phyloP scores from a whole-genome alignment of 495 filamentous ascomycete genomes.

The Parathielavia appendiculata region DNA sequence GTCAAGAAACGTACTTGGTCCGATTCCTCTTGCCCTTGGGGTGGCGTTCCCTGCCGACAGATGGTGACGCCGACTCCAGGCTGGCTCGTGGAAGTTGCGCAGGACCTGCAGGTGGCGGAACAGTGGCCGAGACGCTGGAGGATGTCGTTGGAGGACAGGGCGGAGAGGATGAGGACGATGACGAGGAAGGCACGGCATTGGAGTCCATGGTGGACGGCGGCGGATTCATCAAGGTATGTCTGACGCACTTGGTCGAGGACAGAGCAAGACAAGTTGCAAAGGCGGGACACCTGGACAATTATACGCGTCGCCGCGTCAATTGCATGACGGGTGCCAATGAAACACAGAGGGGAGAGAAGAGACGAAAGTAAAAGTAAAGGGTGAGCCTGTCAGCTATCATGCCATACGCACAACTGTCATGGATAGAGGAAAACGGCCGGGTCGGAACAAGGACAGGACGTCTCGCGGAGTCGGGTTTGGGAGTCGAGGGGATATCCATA shows the following conservation, averaged over 20 bases:
- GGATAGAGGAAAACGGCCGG: background rate
- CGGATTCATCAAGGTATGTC: background rate
- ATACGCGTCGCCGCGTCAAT: background rate
- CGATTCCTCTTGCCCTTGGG: constrained; percentile 52
- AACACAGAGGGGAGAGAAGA: background rate
- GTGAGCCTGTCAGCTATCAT: background rate
- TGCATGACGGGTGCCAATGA: background rate
- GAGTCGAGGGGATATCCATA: background rate
- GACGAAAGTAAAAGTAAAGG: background rate
- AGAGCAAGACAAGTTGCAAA: background rate
- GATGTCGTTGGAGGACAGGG: background rate
- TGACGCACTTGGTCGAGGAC: background rate
- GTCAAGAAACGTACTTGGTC: constrained; percentile 44
- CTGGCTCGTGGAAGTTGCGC: background rate
- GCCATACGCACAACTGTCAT: background rate
- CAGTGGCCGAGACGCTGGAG: background rate
- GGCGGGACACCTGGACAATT: background rate
- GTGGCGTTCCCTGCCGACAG: constrained; percentile 28
- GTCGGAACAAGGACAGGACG: no score
- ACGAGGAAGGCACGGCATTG: background rate
- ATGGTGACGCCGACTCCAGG: constrained; percentile 5
- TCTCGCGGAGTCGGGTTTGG: background rate
- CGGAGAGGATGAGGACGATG: background rate
- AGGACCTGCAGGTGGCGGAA: background rate
- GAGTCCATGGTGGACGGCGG: background rate